phyloP scores from a whole-genome alignment of 257 asterid genomes.

The Hygrophila difformis region DNA sequence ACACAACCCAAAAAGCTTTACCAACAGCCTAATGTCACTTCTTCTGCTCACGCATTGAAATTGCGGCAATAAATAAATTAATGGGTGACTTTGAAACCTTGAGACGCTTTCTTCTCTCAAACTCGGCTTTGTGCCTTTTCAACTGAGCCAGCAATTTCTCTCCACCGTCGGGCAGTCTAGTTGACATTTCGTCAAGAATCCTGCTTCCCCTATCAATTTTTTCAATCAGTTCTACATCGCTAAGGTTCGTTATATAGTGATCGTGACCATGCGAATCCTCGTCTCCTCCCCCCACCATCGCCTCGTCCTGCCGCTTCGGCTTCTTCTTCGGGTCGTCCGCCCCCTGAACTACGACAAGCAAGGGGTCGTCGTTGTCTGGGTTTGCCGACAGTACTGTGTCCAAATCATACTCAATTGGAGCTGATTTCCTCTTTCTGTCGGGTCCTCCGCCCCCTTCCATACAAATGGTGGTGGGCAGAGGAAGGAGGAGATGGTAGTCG shows the following conservation, averaged over 20 bases:
- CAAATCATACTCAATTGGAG: conserved; percentile 13
- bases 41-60: too few species aligned
- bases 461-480: too few species aligned
- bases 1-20: too few species aligned
- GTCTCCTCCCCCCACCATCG: conserved; percentile 7
- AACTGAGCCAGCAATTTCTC: conserved; percentile 7
- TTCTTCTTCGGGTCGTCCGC: too few species aligned
- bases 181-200: not conserved
- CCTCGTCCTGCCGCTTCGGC: conserved; percentile 2
- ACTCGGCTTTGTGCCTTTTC: conserved; percentile 18
- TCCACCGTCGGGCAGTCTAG: conserved; percentile 22
- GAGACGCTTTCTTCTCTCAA: conserved; percentile 20
- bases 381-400: conserved; percentile 1
- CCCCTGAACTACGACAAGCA: too few species aligned
- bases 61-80: not conserved
- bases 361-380: not conserved
- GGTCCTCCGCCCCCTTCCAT: conserved; percentile 35
- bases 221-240: conserved; percentile 14
- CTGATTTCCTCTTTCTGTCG: conserved; percentile 18
- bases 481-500: too few species aligned
- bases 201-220: conserved; percentile 9
- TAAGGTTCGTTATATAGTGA: not conserved
- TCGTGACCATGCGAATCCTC: conserved; percentile 2
- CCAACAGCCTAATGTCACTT: too few species aligned
- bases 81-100: conserved; percentile 23